These are phyloP conservation scores for Wickerhamiella nectarea DNA, from an alignment of 805 yeast species.

Conservation along the genomic window DNA sequence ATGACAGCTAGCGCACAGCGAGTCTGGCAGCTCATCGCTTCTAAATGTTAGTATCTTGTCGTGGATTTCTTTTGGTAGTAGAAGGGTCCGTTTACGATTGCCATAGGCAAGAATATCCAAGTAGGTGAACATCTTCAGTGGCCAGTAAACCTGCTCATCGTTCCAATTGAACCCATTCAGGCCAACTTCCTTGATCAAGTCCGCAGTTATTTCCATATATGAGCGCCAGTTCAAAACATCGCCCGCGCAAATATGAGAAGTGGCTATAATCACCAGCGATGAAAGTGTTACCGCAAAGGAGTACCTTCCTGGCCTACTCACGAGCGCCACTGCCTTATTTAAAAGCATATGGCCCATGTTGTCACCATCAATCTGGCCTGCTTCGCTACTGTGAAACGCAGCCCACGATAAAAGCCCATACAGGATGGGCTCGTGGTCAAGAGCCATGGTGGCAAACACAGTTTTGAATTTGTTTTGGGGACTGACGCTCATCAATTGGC, in stretches of 20 bases:
- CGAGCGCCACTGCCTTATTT: conserved; percentile 17
- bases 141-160: conserved; percentile 51
- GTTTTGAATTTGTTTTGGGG: conserved; percentile 41
- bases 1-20: conserved; percentile 60
- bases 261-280: conserved; percentile 50
- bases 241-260: conserved; percentile 75
- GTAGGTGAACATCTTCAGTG: conserved; percentile 65
- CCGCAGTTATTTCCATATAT: conserved; percentile 52
- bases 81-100: conserved; percentile 40
- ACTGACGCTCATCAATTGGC: conserved; percentile 35
- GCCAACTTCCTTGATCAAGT: conserved; percentile 45
- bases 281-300: conserved; percentile 36
- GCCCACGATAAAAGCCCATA: conserved; percentile 49
- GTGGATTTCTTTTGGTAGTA: conserved; percentile 50
- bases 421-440: conserved; percentile 35
- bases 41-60: conserved; percentile 33
- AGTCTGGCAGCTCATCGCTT: conserved; percentile 38
- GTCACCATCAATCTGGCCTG: conserved; percentile 19
- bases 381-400: conserved; percentile 24
- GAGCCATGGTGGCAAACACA: conserved; percentile 41
- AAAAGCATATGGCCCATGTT: conserved; percentile 21
- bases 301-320: conserved; percentile 15
- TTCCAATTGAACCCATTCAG: conserved; percentile 41
- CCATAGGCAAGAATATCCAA: conserved; percentile 63
- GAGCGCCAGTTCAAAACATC: conserved; percentile 66